Evolutionary conservation across 768 basidiomycete species (phyloP).

Genomic region (Boletellus ananiceps): DNA sequence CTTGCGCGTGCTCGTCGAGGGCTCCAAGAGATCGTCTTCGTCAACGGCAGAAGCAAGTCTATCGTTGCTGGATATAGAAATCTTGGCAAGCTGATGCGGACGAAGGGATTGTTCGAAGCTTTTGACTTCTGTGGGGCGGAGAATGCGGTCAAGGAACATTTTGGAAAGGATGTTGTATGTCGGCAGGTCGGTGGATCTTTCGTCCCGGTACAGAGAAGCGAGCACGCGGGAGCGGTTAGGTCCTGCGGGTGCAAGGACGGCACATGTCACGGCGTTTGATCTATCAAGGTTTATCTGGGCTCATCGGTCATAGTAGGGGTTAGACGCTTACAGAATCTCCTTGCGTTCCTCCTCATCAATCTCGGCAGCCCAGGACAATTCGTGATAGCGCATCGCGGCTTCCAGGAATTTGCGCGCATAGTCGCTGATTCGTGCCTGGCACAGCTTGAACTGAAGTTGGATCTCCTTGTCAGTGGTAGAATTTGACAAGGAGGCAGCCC

Average conservation of each 20-base stretch:
- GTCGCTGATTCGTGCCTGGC: conserved; percentile 92
- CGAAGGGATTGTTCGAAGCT: conserved; percentile 85
- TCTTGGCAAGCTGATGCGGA: conserved; percentile 91
- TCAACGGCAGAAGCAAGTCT: conserved; percentile 64
- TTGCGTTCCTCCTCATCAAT: conserved; percentile 92
- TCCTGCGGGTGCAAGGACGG: conserved; percentile 94
- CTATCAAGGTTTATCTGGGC: conserved; percentile 36
- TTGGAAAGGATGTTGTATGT: conserved; percentile 90
- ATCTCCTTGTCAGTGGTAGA: conserved; percentile 75
- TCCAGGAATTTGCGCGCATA: conserved; percentile 91
- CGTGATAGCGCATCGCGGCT: conserved; percentile 91
- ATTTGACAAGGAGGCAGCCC: conserved; percentile 86
- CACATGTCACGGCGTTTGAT: conserved; percentile 89
- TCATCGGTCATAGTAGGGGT: neutral
- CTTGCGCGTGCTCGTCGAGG: conserved; percentile 67
- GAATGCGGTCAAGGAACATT: conserved; percentile 98
- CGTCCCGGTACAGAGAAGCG: conserved; percentile 90
- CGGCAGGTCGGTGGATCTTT: conserved; percentile 74
- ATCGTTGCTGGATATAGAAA: conserved; percentile 80
- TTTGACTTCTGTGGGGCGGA: conserved; percentile 84
- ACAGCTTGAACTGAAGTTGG: conserved; percentile 81
- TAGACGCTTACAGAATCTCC: conserved; percentile 73
- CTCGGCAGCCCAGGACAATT: conserved; percentile 84
- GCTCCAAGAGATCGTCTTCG: conserved; percentile 51
- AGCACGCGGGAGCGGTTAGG: conserved; percentile 93